A percentile compares a stretch with the other conserved stretches of the same genome.
These are phyloP conservation scores for Aspergillus alliaceus DNA, from an alignment of 2,329 filamentous ascomycete species.

Conservation along the genomic window DNA sequence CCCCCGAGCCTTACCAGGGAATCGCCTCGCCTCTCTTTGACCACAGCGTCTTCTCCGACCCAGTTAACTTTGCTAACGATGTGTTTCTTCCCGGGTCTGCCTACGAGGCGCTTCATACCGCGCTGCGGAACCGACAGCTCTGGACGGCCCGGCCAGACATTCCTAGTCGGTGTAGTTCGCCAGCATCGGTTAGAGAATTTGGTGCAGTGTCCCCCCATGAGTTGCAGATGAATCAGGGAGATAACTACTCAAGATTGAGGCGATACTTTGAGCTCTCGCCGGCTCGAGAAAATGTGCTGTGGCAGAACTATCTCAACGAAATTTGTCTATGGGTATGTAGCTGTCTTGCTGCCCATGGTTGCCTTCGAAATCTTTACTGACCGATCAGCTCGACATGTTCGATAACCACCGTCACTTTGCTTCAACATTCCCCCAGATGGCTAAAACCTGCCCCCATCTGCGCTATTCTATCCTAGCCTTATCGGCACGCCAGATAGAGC, in stretches of 20 bases:
- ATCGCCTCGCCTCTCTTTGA: constrained; percentile 25
- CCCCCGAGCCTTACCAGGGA: constrained; percentile 16
- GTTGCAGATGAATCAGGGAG: not conserved
- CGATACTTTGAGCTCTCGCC: constrained; percentile 27
- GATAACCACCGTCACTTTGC: constrained; percentile 52
- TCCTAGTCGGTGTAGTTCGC: constrained; percentile 33
- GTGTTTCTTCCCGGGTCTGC: constrained; percentile 51
- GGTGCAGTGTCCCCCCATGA: constrained; percentile 14
- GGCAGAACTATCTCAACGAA: constrained; percentile 33
- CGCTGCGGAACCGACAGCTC: constrained; percentile 47
- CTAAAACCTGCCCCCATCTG: constrained; percentile 46
- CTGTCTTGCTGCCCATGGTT: not conserved
- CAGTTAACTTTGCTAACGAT: constrained; percentile 43
- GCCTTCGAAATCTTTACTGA: not conserved
- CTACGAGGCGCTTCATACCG: constrained; percentile 50
- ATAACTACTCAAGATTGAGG: constrained; percentile 12
- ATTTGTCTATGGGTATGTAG: constrained; percentile 29
- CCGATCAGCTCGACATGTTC: constrained; percentile 52
- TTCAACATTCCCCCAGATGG: constrained; percentile 49
- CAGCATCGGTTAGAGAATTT: constrained; percentile 12
- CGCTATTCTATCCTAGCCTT: constrained; percentile 53
- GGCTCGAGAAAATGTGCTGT: constrained; percentile 31
- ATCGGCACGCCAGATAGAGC: constrained; percentile 53
- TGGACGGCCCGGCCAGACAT: constrained; percentile 45
- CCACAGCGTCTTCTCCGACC: constrained; percentile 25